Evolutionary conservation across 129 eudicot genomes (phyloP).

Genomic region (Centaurea solstitialis): DNA sequence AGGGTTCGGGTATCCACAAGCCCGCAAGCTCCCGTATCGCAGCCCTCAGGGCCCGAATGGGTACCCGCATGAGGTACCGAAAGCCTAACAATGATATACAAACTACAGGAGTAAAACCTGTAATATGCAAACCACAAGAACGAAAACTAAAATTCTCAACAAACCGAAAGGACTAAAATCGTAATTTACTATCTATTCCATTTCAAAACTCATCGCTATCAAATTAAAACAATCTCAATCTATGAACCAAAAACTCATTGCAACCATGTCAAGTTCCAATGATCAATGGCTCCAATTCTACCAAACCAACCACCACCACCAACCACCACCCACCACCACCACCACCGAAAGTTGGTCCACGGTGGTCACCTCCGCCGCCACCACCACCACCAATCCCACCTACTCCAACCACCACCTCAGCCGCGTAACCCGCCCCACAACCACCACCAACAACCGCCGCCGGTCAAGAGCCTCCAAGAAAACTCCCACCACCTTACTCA

Average conservation of each 20-base stretch:
- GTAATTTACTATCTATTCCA: too few relatives aligned
- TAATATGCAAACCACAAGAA: too few relatives aligned
- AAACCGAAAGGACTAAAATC: too few relatives aligned
- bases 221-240: not conserved
- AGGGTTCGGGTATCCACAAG: too few relatives aligned
- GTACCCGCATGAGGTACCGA: too few relatives aligned
- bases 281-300: conserved; percentile 27
- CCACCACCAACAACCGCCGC: conserved; percentile 22
- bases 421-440: conserved; percentile 51
- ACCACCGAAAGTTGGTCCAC: not conserved
- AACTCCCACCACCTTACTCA: conserved; percentile 77
- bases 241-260: not conserved
- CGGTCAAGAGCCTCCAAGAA: conserved; percentile 67
- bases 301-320: conserved; percentile 21
- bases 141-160: too few relatives aligned
- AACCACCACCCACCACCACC: not conserved
- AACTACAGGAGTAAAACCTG: too few relatives aligned
- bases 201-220: not conserved
- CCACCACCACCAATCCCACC: not conserved
- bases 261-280: conserved; percentile 29
- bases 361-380: not conserved
- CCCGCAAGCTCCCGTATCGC: too few relatives aligned
- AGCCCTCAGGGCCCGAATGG: too few relatives aligned
- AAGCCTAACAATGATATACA: too few relatives aligned
- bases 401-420: conserved; percentile 23